Conservation (phyloP, 1,139 yeast species). For the Geotrichum phurueaensis region DNA sequence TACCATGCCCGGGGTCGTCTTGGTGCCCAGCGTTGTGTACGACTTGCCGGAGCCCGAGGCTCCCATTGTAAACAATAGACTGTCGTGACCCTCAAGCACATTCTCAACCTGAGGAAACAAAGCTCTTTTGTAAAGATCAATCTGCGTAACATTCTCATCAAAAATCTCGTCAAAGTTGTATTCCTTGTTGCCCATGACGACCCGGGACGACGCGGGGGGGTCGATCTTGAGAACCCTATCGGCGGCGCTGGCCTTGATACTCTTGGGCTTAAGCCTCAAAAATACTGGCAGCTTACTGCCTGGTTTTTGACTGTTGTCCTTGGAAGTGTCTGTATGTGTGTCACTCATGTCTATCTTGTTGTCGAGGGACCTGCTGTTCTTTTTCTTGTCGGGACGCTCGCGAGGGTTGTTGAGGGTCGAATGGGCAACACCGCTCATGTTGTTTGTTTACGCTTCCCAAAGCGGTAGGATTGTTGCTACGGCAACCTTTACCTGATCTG, state of each 20-base stretch:
- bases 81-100: conserved; percentile 37
- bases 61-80: conserved; percentile 44
- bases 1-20: conserved; percentile 33
- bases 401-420: not conserved
- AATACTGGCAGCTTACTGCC: conserved; percentile 33
- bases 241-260: conserved; percentile 11
- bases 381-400: not conserved
- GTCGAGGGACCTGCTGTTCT: not conserved
- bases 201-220: conserved; percentile 17
- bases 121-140: conserved; percentile 32
- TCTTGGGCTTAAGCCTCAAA: conserved; percentile 35
- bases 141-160: conserved; percentile 30
- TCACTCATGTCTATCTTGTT: not conserved
- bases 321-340: not conserved
- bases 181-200: conserved; percentile 14
- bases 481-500: not conserved
- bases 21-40: conserved; percentile 30
- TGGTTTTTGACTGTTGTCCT: not conserved
- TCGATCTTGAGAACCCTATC: conserved; percentile 21
- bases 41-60: conserved; percentile 48
- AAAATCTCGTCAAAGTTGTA: conserved; percentile 34
- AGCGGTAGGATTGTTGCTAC: not conserved
- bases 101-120: conserved; percentile 32
- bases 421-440: not conserved
- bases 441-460: not conserved